Evolutionary conservation across 768 basidiomycete genomes (phyloP).

Genomic region (Pleurotus platypus): DNA sequence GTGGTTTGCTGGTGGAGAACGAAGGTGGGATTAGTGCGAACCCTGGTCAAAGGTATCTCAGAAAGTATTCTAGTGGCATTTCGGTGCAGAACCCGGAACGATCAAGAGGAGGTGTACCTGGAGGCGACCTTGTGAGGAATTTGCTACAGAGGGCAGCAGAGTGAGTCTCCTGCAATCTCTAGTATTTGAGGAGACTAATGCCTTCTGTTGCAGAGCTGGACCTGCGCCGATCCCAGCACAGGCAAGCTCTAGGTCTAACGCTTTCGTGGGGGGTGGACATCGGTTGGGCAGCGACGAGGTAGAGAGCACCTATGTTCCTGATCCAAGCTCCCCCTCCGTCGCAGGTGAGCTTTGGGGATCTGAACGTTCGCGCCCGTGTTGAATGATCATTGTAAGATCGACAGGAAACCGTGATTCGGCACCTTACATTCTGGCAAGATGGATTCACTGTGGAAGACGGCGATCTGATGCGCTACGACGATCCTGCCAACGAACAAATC

Average conservation of each 20-base stretch:
- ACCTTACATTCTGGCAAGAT: conserved; percentile 88
- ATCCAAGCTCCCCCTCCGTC: conserved; percentile 46
- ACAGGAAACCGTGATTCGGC: conserved; percentile 61
- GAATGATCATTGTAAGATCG: conserved; percentile 12
- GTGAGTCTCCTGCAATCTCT: conserved; percentile 37
- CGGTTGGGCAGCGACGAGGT: conserved; percentile 90
- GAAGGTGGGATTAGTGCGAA: conserved; percentile 51
- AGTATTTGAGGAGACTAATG: conserved; percentile 7
- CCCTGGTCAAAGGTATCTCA: neutral
- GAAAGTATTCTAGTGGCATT: conserved; percentile 59
- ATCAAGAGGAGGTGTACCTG: conserved; percentile 35
- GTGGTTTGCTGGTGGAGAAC: conserved; percentile 94
- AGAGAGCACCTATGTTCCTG: conserved; percentile 71
- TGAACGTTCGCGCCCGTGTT: no score
- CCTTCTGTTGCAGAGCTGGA: conserved; percentile 27
- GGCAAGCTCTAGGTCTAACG: conserved; percentile 17
- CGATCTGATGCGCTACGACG: conserved; percentile 77
- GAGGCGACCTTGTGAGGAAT: conserved; percentile 61
- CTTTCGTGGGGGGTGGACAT: conserved; percentile 74
- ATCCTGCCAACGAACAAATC: conserved; percentile 66
- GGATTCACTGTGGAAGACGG: conserved; percentile 93
- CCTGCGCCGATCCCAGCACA: conserved; percentile 18
- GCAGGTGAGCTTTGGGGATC: conserved; percentile 18
- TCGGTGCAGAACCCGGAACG: conserved; percentile 81
- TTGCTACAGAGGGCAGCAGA: conserved; percentile 79